Evolutionary conservation across 306 rosid genomes (phyloP), one percentile per base, ranked within the genome.

Genomic region (Pterocarpus macrocarpus): DNA sequence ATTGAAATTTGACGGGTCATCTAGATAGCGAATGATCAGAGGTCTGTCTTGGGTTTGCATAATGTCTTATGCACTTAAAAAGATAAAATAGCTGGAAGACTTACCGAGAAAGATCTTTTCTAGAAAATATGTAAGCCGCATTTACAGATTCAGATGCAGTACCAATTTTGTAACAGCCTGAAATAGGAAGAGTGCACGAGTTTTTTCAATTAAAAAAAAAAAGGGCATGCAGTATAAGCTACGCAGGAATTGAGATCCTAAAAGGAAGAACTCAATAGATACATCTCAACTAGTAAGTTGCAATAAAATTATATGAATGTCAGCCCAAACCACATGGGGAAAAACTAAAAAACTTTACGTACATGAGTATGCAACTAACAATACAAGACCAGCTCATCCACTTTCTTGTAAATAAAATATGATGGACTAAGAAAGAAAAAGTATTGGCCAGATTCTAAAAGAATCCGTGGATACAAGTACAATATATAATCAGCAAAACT

Each of bases 61-160:
- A 64, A 33, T n/a, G 59, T 71, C 80, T 64, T 68, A 44, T 30
- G 70, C 73, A 65, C 50, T 30, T 66, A 15, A 63, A 82, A 45
- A 47, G 65, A 58, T 35, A 69, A 16, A 44, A 64, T 58, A 71
- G 72, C 47, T 17, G 71, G 64, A 57, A 68, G 56, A 64, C 91
- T 87, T 85, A 86, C 98, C 92, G 88, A 44, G 99, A 91, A 61
- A 93, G 91, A 83, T 95, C 97, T 82, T 86, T 91, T 75, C 98
- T 87, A 45, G 97, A 93, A 80, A 95, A 90, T 81, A 93, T 79
- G 80, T 91, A 91, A 69, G 98, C 90, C 0, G 92, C 92, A 75
- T 90, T 93, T 59, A 87, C 81, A 62, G 96, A 75, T 70, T 89
- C 91, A 22, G 93, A 74, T 52, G 91, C 89, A 64, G 91, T 83